Percentiles rank a stretch among this genome's conserved stretches.
These are phyloP conservation scores for Sambucus nigra DNA, from an alignment of 129 eudicot species.

Conservation along the genomic window DNA sequence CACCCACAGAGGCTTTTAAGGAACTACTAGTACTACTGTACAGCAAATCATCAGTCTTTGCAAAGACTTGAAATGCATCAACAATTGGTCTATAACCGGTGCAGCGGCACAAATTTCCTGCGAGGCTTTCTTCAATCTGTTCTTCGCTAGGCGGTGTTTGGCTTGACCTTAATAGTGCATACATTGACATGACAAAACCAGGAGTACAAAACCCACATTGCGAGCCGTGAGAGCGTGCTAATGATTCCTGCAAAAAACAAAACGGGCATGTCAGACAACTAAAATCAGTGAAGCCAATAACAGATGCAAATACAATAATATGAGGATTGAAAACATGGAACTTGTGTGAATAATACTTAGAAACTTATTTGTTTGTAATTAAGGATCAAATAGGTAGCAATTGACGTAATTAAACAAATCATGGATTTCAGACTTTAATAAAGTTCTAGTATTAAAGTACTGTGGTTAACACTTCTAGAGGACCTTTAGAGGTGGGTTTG, in stretches of 20 bases:
- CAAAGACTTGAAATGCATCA: constrained; percentile 92
- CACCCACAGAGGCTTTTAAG: constrained; percentile 11
- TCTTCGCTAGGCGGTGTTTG: constrained; percentile 66
- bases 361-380: too few relatives aligned
- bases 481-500: too few relatives aligned
- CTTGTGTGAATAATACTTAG: too few relatives aligned
- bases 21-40: constrained; percentile 35
- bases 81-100: constrained; percentile 93
- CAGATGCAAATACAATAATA: not conserved
- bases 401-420: too few relatives aligned
- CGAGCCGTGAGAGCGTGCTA: constrained; percentile 84
- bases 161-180: constrained; percentile 77
- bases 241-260: constrained; percentile 46
- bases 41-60: constrained; percentile 66
- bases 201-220: constrained; percentile 99
- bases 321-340: too few relatives aligned
- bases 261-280: not conserved
- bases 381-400: too few relatives aligned
- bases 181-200: constrained; percentile 98
- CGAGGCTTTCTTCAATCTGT: constrained; percentile 92
- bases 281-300: not conserved
- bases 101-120: constrained; percentile 94
- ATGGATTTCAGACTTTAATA: too few relatives aligned
- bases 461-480: too few relatives aligned
- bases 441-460: too few relatives aligned